Base-by-base conservation (phyloP, 1,284 basidiomycete species). In the Phellopilus nigrolimitatus region DNA sequence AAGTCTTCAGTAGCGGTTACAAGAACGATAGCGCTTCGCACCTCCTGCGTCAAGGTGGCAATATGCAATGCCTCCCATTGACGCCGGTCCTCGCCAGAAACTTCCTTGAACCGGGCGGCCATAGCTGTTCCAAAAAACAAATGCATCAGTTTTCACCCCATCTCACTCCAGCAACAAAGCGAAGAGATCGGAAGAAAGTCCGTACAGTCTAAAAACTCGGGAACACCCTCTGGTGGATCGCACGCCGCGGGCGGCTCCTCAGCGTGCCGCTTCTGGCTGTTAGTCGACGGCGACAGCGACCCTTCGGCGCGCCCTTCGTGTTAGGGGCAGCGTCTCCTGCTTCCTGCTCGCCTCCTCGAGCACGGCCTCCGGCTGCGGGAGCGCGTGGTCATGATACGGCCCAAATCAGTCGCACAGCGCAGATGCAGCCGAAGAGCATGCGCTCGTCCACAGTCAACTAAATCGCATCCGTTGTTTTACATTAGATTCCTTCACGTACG, bases 21-120 rank as follows among this genome's bases (percentile, higher is more conserved):
- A n/a, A n/a, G n/a, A n/a, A n/a, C n/a, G n/a, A 31, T 31, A 39
- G 27, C 33, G 48, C 42, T 31, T 28, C 62, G 44, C 50, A 80
- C 88, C 71, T 92, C 90, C 64, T 91, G 88, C 0, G 78, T 76
- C 41, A 91, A 65, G 10, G 79, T 78, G 2, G 81, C 84, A 12
- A 86, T 67, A 58, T 91, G 88, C 15, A 91, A 70, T 12, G 79
- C 61, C 57, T 84, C 78, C 54, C 72, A 69, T 17, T 69, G 67
- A n/a, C 75, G 67, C 3, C 67, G 65, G 17, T 66, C 64, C 34
- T 63, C 64, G 13, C 67, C 65, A 6, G 73, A 57, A 9, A 71
- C 66, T 45, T 67, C 70, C 38, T 69, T 68, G 57, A 87, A 79
- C 31, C 77, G 76, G 44, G 62, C 61, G 51, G 74, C 72, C 64